Conservation (phyloP, 805 yeast species). For the Candida arabinofermentans region DNA sequence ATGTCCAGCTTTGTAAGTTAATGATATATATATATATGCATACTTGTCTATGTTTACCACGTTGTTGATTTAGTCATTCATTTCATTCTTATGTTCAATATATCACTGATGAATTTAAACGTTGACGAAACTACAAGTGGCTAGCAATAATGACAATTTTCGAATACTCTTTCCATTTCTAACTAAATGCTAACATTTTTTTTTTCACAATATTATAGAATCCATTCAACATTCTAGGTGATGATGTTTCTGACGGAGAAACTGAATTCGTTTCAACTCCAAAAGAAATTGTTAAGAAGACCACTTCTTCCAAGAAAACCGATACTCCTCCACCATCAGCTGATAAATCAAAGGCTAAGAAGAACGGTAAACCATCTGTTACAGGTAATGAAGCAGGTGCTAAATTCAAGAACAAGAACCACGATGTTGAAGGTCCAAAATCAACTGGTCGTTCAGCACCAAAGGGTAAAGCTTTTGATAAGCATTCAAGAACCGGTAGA, state of each 20-base stretch:
- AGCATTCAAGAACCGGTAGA: constrained; percentile 82
- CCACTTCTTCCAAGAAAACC: constrained; percentile 81
- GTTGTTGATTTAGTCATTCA: not conserved
- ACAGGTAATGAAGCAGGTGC: constrained; percentile 89
- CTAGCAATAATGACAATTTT: no score
- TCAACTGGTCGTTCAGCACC: constrained; percentile 41
- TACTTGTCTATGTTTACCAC: not conserved
- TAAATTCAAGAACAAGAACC: constrained; percentile 70
- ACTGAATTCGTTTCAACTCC: constrained; percentile 49
- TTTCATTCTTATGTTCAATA: no score
- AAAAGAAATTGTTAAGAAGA: constrained; percentile 76
- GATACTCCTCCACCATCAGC: constrained; percentile 81
- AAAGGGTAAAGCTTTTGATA: constrained; percentile 66
- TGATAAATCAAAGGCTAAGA: constrained; percentile 74
- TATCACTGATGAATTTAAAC: no score
- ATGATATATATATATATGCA: not conserved
- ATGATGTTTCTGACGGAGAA: constrained; percentile 82
- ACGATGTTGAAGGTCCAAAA: constrained; percentile 52
- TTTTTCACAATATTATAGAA: constrained; percentile 39
- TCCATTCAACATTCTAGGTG: constrained; percentile 79
- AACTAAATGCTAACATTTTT: no score
- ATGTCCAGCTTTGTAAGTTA: constrained; percentile 1
- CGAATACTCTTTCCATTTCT: no score
- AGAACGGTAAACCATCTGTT: constrained; percentile 62
- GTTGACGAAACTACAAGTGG: no score